Evolutionary conservation across 2,329 filamentous ascomycete species (phyloP).

Genomic region (Pseudopithomyces chartarum): DNA sequence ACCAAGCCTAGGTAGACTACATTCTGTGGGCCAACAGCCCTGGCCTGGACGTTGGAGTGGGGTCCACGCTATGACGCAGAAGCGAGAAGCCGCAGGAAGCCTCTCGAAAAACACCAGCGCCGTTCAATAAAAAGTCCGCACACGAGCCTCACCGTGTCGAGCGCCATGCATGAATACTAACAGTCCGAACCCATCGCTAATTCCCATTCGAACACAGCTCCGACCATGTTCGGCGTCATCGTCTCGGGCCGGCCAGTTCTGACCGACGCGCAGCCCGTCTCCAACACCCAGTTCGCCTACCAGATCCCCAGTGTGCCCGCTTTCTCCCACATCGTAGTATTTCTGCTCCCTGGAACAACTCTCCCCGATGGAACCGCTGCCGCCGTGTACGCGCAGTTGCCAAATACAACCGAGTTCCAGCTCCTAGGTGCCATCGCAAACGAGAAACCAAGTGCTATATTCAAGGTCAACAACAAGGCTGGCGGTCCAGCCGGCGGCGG

Average conservation of each 20-base stretch:
- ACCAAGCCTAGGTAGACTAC: too few species aligned
- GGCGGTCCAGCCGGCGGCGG: constrained; percentile 43
- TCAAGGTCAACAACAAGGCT: constrained; percentile 66
- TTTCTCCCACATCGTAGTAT: constrained; percentile 81
- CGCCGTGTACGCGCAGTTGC: constrained; percentile 85
- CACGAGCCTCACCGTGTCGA: not conserved
- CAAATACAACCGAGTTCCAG: constrained; percentile 66
- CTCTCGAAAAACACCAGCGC: constrained; percentile 19
- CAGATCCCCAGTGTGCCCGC: constrained; percentile 66
- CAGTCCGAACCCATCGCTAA: not conserved
- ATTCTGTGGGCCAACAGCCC: too few species aligned
- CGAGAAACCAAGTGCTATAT: constrained; percentile 90
- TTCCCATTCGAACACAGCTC: not conserved
- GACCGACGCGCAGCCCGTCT: constrained; percentile 60
- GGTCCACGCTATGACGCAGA: constrained; percentile 24
- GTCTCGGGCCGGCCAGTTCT: constrained; percentile 65
- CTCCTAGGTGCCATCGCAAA: constrained; percentile 89
- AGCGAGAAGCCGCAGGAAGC: constrained; percentile 18
- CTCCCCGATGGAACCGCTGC: constrained; percentile 80
- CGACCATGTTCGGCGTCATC: constrained; percentile 64
- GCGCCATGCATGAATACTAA: not conserved
- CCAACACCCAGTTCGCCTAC: constrained; percentile 67
- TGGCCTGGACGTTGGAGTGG: too few species aligned
- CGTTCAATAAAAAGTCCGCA: not conserved
- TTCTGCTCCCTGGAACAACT: constrained; percentile 77